Conservation (phyloP, 192 early-diverging fungal species). For the Entomortierella parvispora region DNA sequence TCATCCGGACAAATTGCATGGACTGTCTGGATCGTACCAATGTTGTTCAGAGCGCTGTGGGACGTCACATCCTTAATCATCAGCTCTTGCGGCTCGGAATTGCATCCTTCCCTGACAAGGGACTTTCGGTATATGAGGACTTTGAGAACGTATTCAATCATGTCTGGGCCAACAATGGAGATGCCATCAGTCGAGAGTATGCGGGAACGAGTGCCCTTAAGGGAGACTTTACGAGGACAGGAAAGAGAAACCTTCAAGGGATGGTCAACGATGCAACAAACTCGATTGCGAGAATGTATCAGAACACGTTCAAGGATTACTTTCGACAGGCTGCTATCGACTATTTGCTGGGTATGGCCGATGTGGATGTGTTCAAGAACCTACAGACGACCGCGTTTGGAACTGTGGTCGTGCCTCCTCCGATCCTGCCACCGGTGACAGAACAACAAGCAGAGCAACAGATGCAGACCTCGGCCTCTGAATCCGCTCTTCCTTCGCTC, state of each 20-base stretch:
- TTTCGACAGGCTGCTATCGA: constrained; percentile 72
- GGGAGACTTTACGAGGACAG: constrained; percentile 81
- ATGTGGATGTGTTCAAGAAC: constrained; percentile 45
- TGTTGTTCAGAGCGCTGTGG: constrained; percentile 80
- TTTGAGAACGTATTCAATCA: constrained; percentile 75
- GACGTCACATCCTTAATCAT: constrained; percentile 68
- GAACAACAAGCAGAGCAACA: background rate
- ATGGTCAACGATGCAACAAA: constrained; percentile 83
- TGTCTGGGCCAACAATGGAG: constrained; percentile 86
- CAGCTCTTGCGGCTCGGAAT: constrained; percentile 76
- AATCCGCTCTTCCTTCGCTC: background rate
- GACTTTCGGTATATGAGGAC: constrained; percentile 67
- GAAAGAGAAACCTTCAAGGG: constrained; percentile 77
- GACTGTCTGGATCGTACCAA: constrained; percentile 99
- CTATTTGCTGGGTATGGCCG: constrained; percentile 57
- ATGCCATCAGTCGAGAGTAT: constrained; percentile 80
- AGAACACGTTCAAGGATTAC: constrained; percentile 79
- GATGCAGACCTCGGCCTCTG: background rate
- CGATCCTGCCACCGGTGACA: constrained; percentile 15
- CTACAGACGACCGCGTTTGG: constrained; percentile 49
- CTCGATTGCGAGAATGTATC: constrained; percentile 78
- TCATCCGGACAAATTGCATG: constrained; percentile 89
- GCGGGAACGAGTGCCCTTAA: constrained; percentile 84
- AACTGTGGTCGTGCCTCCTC: constrained; percentile 31
- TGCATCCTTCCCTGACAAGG: constrained; percentile 70